phyloP scores from a whole-genome alignment of 2,329 filamentous ascomycete species.

The Herpotrichia juniperi region DNA sequence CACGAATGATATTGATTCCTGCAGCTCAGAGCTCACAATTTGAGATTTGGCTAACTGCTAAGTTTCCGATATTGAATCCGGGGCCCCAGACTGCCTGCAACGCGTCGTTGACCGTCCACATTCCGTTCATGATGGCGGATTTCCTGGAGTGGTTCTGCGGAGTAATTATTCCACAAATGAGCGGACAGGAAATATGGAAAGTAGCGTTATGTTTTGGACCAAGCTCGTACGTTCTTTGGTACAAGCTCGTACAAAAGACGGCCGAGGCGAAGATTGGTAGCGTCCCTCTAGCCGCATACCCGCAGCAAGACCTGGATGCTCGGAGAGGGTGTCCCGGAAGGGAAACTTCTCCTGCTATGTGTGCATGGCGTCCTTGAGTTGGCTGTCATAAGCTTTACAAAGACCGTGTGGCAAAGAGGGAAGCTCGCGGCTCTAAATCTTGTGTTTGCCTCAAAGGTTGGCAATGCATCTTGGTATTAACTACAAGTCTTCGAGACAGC shows the following conservation, averaged over 20 bases:
- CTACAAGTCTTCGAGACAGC: too few species aligned
- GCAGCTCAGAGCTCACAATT: not conserved
- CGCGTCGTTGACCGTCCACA: conserved; percentile 1
- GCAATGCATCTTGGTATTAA: too few species aligned
- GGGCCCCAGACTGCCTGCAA: conserved; percentile 5
- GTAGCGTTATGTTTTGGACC: not conserved
- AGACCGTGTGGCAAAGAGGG: conserved; percentile 14
- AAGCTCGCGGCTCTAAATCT: conserved; percentile 29
- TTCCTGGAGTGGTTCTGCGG: not conserved
- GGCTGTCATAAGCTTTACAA: conserved; percentile 29
- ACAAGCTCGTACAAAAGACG: not conserved
- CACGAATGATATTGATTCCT: conserved; percentile 5
- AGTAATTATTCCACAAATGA: conserved; percentile 2
- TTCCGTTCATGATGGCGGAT: not conserved
- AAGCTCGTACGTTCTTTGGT: not conserved
- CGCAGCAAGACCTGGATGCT: conserved; percentile 9
- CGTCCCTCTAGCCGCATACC: not conserved
- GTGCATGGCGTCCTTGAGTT: not conserved
- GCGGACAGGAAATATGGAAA: not conserved
- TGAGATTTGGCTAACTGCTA: not conserved
- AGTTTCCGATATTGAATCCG: conserved; percentile 1
- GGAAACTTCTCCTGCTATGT: conserved; percentile 15
- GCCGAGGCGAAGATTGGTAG: not conserved
- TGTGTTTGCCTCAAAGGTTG: not conserved
- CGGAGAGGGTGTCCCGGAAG: conserved; percentile 11